Base-by-base conservation (phyloP, 1,284 basidiomycete species). In the Lignosus rhinocerotis region DNA sequence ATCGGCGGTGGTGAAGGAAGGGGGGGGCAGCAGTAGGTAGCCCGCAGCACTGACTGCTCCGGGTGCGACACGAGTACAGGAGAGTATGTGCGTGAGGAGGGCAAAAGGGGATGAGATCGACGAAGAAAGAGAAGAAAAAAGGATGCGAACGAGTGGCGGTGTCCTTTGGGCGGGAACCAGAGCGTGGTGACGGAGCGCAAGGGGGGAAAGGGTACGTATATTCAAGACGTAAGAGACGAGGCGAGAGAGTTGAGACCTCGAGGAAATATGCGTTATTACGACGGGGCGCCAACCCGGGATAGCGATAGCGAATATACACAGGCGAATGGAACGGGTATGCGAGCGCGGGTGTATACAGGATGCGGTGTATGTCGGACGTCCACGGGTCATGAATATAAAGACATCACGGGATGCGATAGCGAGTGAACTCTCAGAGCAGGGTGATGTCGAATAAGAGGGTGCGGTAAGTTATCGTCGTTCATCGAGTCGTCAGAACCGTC, bases 111-210 rank as follows among this genome's bases (percentile, higher is more conserved):
- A n/a, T n/a, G n/a, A n/a, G n/a, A n/a, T n/a, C n/a, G n/a, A n/a
- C n/a, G 45, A 39, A 19, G 19, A 33, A 6, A 36, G 41, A 50
- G 32, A 31, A 31, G 46, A 19, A 43, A 53, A 44, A 46, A 14
- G 19, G 45, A 7, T 30, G 49, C n/a, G 52, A 66, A 66, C 49
- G 63, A 66, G 59, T 56, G 65, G 59, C 63, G 65, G 65, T 66
- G 60, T 66, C 65, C 66, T 63, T 66, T 64, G 56, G 51, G 66
- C 64, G 50, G 64, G 60, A 63, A 63, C 66, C 65, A 65, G 64
- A 64, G 65, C 63, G 38, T 44, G 51, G 47, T 54, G 57, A 33
- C 55, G 25, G 25, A 48, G 61, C 45, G 53, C 57, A 44, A 47
- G 45, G 51, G 53, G 57, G 51, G 32, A 51, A 50, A 47, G 51